Percentiles rank a stretch among this genome's conserved stretches.
Evolutionary conservation across 768 basidiomycete species (phyloP).

Genomic region (Tylopilus intermedius): DNA sequence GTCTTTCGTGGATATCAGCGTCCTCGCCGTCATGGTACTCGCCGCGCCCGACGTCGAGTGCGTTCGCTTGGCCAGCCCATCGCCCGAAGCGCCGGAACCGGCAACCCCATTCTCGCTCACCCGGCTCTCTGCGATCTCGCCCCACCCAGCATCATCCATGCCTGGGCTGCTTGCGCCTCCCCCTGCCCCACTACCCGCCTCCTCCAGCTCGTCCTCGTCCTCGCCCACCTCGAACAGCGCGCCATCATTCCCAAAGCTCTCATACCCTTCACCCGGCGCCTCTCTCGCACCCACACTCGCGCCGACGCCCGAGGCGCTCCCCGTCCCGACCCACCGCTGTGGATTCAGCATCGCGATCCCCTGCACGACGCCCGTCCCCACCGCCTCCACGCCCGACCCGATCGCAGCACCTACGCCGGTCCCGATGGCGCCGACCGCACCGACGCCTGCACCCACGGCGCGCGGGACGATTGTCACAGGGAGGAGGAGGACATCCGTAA

Average conservation of each 20-base stretch:
- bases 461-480: conserved; percentile 97
- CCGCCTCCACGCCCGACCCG: conserved; percentile 52
- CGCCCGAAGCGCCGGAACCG: no score
- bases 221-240: conserved; percentile 50
- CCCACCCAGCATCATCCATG: conserved; percentile 24
- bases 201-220: conserved; percentile 24
- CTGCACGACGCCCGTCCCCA: conserved; percentile 67
- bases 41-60: not conserved
- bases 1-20: conserved; percentile 3
- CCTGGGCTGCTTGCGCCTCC: not conserved
- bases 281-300: not conserved
- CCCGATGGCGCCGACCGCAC: conserved; percentile 60
- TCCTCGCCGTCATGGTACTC: not conserved
- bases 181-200: not conserved
- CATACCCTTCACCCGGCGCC: conserved; percentile 14
- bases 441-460: conserved; percentile 66
- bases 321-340: conserved; percentile 68
- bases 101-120: not conserved
- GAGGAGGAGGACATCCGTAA: conserved; percentile 81
- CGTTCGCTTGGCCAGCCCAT: not conserved
- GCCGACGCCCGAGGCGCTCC: not conserved
- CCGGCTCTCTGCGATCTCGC: conserved; percentile 16
- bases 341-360: conserved; percentile 90
- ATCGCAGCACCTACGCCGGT: conserved; percentile 61
- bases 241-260: conserved; percentile 27